phyloP scores from a whole-genome alignment of 768 basidiomycete species.

The Terana coerulea region DNA sequence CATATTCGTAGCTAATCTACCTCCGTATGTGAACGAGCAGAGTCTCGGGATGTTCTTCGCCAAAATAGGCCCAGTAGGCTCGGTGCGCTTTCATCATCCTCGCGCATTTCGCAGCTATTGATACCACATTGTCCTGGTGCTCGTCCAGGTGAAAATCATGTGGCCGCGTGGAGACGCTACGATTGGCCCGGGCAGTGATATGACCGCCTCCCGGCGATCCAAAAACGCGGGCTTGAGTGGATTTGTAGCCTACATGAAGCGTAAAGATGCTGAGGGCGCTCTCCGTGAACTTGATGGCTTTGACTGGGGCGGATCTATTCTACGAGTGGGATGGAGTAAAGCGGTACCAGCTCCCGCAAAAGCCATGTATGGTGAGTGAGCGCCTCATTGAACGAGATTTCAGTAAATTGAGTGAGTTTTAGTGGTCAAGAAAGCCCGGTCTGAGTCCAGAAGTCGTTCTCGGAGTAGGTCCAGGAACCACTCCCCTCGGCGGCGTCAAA shows the following conservation, averaged over 20 bases:
- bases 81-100: conserved; percentile 43
- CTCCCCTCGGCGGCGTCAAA: conserved; percentile 24
- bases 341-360: conserved; percentile 83
- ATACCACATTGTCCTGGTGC: conserved; percentile 1
- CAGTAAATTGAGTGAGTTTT: no score
- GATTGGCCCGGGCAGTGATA: conserved; percentile 67
- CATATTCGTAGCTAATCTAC: conserved; percentile 92
- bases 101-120: background rate
- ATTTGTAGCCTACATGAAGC: conserved; percentile 95
- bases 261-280: conserved; percentile 86
- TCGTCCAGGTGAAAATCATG: conserved; percentile 86
- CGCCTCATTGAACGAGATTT: no score
- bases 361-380: conserved; percentile 69
- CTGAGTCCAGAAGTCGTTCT: conserved; percentile 29
- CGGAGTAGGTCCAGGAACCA: conserved; percentile 20
- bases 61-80: conserved; percentile 87
- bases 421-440: conserved; percentile 14
- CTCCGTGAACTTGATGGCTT: conserved; percentile 88
- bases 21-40: conserved; percentile 81
- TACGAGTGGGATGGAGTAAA: conserved; percentile 97
- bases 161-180: conserved; percentile 88
- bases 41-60: conserved; percentile 89
- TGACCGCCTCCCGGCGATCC: conserved; percentile 64
- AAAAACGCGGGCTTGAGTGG: conserved; percentile 84
- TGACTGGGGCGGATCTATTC: conserved; percentile 88